A percentile compares a stretch with the other conserved stretches of the same genome.
These are phyloP conservation scores for Albophoma yamanashiensis DNA, from an alignment of 2,329 filamentous ascomycete genomes.

Conservation along the genomic window DNA sequence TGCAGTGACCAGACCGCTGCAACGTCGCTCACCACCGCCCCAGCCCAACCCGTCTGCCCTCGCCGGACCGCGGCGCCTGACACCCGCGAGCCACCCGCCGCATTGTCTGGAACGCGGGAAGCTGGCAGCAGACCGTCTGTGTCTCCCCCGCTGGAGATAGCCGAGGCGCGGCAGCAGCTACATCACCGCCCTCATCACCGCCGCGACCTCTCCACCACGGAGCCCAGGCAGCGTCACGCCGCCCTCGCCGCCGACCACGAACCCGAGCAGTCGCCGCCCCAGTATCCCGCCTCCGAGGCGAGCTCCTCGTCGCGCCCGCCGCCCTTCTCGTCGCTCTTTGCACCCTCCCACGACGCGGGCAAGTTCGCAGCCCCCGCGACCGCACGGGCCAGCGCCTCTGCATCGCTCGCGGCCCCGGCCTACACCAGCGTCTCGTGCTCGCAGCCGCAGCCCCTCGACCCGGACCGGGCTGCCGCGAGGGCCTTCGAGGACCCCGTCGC, in stretches of 20 bases:
- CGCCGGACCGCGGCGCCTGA: constrained; percentile 7
- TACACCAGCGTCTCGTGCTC: constrained; percentile 31
- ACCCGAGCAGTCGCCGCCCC: constrained; percentile 40
- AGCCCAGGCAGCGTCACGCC: constrained; percentile 6
- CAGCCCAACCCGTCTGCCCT: background rate
- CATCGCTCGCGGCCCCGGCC: constrained; percentile 35
- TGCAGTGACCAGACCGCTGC: background rate
- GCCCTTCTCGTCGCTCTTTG: constrained; percentile 51
- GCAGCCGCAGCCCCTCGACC: constrained; percentile 25
- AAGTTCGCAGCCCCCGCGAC: constrained; percentile 18
- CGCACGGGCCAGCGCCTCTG: constrained; percentile 16
- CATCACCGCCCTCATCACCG: constrained; percentile 8
- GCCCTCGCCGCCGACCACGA: constrained; percentile 13
- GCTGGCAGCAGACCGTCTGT: constrained; percentile 21
- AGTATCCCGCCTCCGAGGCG: constrained; percentile 46
- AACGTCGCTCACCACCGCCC: background rate
- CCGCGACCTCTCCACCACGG: constrained; percentile 11
- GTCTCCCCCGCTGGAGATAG: constrained; percentile 19
- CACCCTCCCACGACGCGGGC: constrained; percentile 24
- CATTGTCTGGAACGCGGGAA: constrained; percentile 25
- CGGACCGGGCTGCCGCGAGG: constrained; percentile 21
- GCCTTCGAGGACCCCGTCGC: constrained; percentile 42
- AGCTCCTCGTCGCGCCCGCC: constrained; percentile 42
- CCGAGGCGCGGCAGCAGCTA: constrained; percentile 16
- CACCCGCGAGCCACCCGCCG: constrained; percentile 19